A percentile compares a stretch with the other conserved stretches of the same genome.
These are phyloP conservation scores for Glarea lozoyensis DNA, from an alignment of 495 filamentous ascomycete species.

Conservation along the genomic window DNA sequence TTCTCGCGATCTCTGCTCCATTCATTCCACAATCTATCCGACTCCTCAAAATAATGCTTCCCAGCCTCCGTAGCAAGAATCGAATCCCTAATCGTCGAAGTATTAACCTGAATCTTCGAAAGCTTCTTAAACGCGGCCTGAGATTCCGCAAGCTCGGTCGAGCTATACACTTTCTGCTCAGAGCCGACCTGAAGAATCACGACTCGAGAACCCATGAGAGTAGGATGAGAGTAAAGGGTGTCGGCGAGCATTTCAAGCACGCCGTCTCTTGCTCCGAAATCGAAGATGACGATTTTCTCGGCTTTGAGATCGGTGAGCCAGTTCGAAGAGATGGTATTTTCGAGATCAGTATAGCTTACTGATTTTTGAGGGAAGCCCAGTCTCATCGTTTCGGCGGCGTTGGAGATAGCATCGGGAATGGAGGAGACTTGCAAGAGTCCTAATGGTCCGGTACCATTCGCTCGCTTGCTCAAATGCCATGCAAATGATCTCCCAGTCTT, in stretches of 20 bases:
- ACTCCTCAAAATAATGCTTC: background rate
- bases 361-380: no score
- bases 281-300: background rate
- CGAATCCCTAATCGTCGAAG: background rate
- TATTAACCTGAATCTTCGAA: background rate
- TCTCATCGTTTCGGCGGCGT: background rate
- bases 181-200: background rate
- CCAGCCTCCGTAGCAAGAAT: background rate
- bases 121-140: background rate
- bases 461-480: conserved; percentile 16
- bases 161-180: background rate
- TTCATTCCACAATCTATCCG: background rate
- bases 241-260: background rate
- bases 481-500: conserved; percentile 26
- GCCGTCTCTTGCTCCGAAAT: background rate
- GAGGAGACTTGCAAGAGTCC: conserved; percentile 9
- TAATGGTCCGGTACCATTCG: conserved; percentile 12
- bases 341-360: background rate
- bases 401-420: background rate
- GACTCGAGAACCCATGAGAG: background rate
- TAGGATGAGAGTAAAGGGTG: background rate
- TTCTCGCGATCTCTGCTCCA: background rate
- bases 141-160: background rate
- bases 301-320: background rate
- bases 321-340: background rate